Evolutionary conservation across 371 early-diverging fungal genomes (phyloP).

Genomic region (Sporodiniella umbellata): DNA sequence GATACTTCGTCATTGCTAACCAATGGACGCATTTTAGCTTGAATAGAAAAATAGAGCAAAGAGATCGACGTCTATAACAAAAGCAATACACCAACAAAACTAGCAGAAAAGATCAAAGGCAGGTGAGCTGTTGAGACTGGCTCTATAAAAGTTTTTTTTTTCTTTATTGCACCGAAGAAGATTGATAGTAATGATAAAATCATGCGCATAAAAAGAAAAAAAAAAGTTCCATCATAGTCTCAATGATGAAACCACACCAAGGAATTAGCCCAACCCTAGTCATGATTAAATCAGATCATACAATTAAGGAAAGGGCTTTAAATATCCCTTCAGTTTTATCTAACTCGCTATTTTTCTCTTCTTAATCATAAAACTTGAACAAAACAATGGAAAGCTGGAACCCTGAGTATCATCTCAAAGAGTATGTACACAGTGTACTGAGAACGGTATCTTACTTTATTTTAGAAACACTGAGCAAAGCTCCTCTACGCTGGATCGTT

Average conservation of each 20-base stretch:
- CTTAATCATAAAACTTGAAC: not conserved
- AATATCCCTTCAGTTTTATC: not conserved
- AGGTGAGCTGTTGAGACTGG: too few relatives aligned
- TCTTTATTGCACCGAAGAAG: too few relatives aligned
- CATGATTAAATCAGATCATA: not conserved
- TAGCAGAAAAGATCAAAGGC: too few relatives aligned
- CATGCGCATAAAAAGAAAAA: not conserved
- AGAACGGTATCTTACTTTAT: not conserved
- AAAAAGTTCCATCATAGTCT: too few relatives aligned
- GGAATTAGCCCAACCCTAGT: not conserved
- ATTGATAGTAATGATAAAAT: not conserved
- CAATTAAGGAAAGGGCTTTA: too few relatives aligned
- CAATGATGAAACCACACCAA: not conserved
- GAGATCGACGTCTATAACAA: too few relatives aligned
- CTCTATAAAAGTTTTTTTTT: too few relatives aligned
- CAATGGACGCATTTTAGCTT: too few relatives aligned
- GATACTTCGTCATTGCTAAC: too few relatives aligned
- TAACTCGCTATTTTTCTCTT: not conserved
- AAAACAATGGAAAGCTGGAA: slow-evolving; percentile 3
- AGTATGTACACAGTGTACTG: not conserved
- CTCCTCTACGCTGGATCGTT: slow-evolving; percentile 9
- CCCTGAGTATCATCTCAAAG: not conserved
- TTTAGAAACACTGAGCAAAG: slow-evolving; percentile 7
- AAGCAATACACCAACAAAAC: too few relatives aligned
- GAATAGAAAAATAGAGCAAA: too few relatives aligned